These are phyloP conservation scores for Fagopyrum esculentum DNA, from an alignment of 148 eudicot species.

Conservation along the genomic window DNA sequence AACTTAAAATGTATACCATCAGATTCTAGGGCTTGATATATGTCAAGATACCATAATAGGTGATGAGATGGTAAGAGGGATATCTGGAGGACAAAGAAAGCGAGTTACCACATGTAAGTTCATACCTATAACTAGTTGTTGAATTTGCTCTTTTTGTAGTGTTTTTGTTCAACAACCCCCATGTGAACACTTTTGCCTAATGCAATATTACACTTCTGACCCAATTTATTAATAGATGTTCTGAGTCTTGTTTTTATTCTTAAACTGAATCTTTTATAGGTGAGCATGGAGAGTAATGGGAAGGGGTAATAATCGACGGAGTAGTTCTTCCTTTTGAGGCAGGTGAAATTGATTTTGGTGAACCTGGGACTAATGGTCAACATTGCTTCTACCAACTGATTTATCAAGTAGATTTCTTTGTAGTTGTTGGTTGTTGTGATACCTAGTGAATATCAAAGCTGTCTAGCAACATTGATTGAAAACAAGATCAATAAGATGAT, in stretches of 20 bases:
- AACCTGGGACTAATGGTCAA: constrained; percentile 98
- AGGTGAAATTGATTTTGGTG: constrained; percentile 97
- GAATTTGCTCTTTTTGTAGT: too few relatives aligned
- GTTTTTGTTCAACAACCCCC: too few relatives aligned
- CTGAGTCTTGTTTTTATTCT: background rate
- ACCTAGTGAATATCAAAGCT: background rate
- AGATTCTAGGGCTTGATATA: constrained; percentile 89
- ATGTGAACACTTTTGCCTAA: too few relatives aligned
- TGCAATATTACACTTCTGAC: too few relatives aligned
- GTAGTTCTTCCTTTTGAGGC: constrained; percentile 70
- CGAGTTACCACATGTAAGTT: too few relatives aligned
- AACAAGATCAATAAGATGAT: background rate
- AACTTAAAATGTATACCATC: background rate
- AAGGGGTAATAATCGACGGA: constrained; percentile 97
- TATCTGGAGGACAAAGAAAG: too few relatives aligned
- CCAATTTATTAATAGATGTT: too few relatives aligned
- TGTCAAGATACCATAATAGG: constrained; percentile 95
- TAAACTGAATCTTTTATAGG: constrained; percentile 29
- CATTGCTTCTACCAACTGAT: constrained; percentile 99
- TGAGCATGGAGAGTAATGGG: constrained; percentile 99
- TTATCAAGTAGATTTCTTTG: constrained; percentile 33
- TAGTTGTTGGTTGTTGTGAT: background rate
- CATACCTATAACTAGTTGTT: too few relatives aligned
- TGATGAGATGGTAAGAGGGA: constrained; percentile 87
- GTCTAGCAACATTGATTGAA: background rate